These are phyloP conservation scores for Prototheca stagnorum DNA, from an alignment of 163 green algal genomes.

Conservation along the genomic window DNA sequence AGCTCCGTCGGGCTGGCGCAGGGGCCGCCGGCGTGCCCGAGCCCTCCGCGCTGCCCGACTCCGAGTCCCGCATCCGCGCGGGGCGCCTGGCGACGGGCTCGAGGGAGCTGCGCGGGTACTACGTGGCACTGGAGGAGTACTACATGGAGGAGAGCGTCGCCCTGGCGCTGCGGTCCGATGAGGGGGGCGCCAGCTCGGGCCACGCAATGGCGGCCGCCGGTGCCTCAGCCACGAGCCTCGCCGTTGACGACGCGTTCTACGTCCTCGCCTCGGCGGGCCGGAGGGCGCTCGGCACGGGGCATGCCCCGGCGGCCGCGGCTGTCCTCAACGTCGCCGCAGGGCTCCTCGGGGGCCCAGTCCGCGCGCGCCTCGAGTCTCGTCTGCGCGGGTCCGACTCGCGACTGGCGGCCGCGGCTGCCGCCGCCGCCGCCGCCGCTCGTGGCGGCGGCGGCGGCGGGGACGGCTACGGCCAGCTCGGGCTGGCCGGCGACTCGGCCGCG, in stretches of 20 bases:
- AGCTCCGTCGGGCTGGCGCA: neutral
- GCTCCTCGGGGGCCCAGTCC: constrained; percentile 39
- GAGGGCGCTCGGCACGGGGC: constrained; percentile 54
- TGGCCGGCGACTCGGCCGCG: neutral
- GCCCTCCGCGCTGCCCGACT: no score
- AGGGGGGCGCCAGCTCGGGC: constrained; percentile 55
- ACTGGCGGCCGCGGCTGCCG: constrained; percentile 11
- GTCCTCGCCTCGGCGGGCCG: constrained; percentile 67
- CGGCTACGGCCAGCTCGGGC: constrained; percentile 4
- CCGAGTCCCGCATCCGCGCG: constrained; percentile 12
- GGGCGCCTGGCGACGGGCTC: constrained; percentile 40
- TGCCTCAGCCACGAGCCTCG: constrained; percentile 57
- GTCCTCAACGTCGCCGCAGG: constrained; percentile 61
- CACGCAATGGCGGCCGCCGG: no score
- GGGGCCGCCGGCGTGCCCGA: neutral
- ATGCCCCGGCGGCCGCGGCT: constrained; percentile 43
- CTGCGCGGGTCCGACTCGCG: constrained; percentile 11
- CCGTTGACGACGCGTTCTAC: constrained; percentile 94
- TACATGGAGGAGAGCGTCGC: constrained; percentile 75
- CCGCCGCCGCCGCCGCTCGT: neutral
- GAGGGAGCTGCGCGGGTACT: constrained; percentile 68
- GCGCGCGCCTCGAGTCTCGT: constrained; percentile 37
- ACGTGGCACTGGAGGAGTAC: constrained; percentile 81
- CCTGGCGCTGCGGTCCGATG: constrained; percentile 77
- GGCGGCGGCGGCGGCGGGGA: neutral